Evolutionary conservation across 176 grass and related monocot species (phyloP), one percentile per base, ranked within the genome.

Genomic region (Tuctoria greenei): DNA sequence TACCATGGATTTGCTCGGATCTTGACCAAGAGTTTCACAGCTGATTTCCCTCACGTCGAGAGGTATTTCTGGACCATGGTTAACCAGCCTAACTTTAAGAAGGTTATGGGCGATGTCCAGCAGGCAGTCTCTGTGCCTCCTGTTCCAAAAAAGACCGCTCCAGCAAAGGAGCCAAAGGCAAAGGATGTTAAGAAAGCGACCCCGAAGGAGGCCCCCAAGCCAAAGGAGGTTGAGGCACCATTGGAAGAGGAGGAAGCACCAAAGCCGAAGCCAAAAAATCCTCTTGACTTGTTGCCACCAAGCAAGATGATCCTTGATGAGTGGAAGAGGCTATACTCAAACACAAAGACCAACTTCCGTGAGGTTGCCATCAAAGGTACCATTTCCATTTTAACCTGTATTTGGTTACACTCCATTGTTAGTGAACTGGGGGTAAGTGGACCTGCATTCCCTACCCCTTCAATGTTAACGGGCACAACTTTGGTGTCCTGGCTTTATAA

Each of bases 241-340:
- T 85, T 88, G 59, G 95, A 98, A 80, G 94, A 93, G 81, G 89
- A 89, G 81, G 89, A 89, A 20, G 91, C 95, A 70, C 95, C 95
- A 10, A 99, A 99, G 64, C 95, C 89, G 0, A 99, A 99, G 59
- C 52, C 87, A 2, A 99, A 99, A 41, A 95, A 99, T 79, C 91
- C 95, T 38, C 81, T 99, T 18, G 95, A 99, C 65, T 78, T 92
- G 66, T 73, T 99, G 68, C 95, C 95, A 61, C 89, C 95, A 6
- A 98, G 91, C 73, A 89, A 81, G 72, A 98, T 98, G 95, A 81
- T 98, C 44, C 88, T 98, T 72, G 95, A 98, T 72, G 95, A 98
- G 67, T 98, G 95, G 95, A 98, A 98, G 87, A 86, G 95, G 82
- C 77, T 98, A 6, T 98, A 98, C 77, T 98, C 91, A 14, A 98